phyloP scores from a whole-genome alignment of 306 rosid genomes.

The Ziziphus jujuba region DNA sequence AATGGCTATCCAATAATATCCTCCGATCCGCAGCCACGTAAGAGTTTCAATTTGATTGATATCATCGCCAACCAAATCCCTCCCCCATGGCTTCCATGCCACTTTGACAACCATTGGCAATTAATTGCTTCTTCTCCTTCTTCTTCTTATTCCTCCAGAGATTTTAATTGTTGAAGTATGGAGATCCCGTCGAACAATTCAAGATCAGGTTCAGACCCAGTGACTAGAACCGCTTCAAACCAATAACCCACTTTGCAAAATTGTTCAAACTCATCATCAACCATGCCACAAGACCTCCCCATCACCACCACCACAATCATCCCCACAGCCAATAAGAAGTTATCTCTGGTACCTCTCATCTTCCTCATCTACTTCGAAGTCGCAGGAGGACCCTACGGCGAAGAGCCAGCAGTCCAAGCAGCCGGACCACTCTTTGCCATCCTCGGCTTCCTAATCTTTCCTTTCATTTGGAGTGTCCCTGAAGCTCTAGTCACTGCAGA shows the following conservation, averaged over 20 bases:
- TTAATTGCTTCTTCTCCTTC: neutral
- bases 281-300: slow-evolving; percentile 1
- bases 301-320: neutral
- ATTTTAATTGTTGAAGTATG: neutral
- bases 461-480: slow-evolving; percentile 39
- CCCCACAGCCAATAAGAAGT: slow-evolving; percentile 14
- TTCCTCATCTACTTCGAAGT: slow-evolving; percentile 50
- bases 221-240: neutral
- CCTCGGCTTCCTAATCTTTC: slow-evolving; percentile 39
- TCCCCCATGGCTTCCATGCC: slow-evolving; percentile 10
- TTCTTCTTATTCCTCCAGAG: neutral
- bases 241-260: neutral
- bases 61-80: slow-evolving; percentile 1
- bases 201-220: neutral
- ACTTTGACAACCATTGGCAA: neutral
- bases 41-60: too few relatives aligned
- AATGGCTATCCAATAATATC: too few relatives aligned
- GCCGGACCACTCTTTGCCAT: slow-evolving; percentile 47
- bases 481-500: slow-evolving; percentile 46
- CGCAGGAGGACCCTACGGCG: slow-evolving; percentile 41
- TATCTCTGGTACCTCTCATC: slow-evolving; percentile 35
- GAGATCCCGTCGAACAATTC: neutral
- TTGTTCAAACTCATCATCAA: slow-evolving; percentile 5
- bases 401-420: slow-evolving; percentile 35
- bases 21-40: too few relatives aligned